A percentile compares a stretch with the other conserved stretches of the same genome.
These are phyloP conservation scores for Dianthus caryophyllus DNA, from an alignment of 148 eudicot genomes.

Conservation along the genomic window DNA sequence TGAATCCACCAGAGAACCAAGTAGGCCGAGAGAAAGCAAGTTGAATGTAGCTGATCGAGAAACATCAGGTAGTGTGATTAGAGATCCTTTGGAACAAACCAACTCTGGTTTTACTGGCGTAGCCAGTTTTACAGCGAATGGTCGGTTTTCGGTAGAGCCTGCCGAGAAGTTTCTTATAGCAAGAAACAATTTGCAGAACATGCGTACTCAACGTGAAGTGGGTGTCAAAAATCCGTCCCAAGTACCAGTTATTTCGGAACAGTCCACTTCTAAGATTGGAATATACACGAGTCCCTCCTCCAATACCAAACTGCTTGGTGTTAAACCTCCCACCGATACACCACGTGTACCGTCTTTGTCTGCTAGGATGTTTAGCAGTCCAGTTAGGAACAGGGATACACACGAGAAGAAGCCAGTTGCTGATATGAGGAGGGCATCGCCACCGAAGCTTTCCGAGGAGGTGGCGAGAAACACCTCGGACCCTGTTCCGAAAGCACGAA, in stretches of 20 bases:
- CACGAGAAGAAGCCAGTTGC: slow-evolving; percentile 31
- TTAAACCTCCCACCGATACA: slow-evolving; percentile 23
- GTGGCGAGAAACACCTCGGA: slow-evolving; percentile 24
- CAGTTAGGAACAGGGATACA: slow-evolving; percentile 31
- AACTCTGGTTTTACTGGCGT: slow-evolving; percentile 24
- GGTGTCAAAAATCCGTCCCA: slow-evolving; percentile 20
- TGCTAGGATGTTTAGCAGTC: slow-evolving; percentile 28
- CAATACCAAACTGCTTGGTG: slow-evolving; percentile 21
- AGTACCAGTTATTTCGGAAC: slow-evolving; percentile 12
- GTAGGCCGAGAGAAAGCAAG: slow-evolving; percentile 23
- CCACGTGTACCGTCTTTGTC: slow-evolving; percentile 24
- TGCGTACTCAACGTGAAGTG: slow-evolving; percentile 21
- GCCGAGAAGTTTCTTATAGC: slow-evolving; percentile 26
- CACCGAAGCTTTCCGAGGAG: slow-evolving; percentile 22
- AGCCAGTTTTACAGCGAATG: slow-evolving; percentile 22
- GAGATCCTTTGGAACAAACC: slow-evolving; percentile 23
- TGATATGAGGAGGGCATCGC: slow-evolving; percentile 28
- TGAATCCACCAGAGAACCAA: slow-evolving; percentile 26
- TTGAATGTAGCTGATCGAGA: slow-evolving; percentile 19
- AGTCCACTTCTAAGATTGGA: slow-evolving; percentile 18
- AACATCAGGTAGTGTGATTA: slow-evolving; percentile 23
- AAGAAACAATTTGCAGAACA: slow-evolving; percentile 21
- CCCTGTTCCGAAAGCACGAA: slow-evolving; percentile 36
- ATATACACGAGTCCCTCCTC: slow-evolving; percentile 25
- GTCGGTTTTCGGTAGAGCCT: slow-evolving; percentile 23